Evolutionary conservation across 2,329 filamentous ascomycete species (phyloP), one percentile per base, ranked within the genome.

Genomic region (Gyromitra esculenta): DNA sequence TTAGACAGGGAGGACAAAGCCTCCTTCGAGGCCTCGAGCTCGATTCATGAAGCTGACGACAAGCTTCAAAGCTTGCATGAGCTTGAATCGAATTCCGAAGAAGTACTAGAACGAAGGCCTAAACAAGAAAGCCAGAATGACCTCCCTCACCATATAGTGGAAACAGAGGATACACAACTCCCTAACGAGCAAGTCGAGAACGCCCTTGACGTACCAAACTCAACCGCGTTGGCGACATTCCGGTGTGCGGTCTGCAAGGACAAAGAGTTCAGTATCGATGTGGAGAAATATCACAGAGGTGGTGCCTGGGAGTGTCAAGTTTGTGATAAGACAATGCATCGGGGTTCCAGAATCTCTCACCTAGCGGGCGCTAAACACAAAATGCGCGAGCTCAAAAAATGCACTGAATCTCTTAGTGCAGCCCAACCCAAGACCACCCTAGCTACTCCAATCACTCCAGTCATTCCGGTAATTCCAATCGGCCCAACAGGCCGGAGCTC

Each of bases 281-380:
- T 5, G 21, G 21, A 25, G 15, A 15, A 39, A 25, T 41, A 37
- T 4, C 68, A 71, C 45, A 9, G 15, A 13, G 48, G 48, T 1
- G 13, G 21, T 2, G 7, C 48, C 3, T 71, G 68, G 68, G 37
- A 64, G 21, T 71, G 68, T 21, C 11, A 11, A 15, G 9, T 71
- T n/a, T 71, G 68, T 21, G 15, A 37, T 13, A 71, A 21, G 68
- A 45, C 11, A 11, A 71, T 71, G 35, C 68, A 71, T 43, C 5
- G 2, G 1, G 5, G 59, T 5, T 35, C 43, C 13, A 54, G 21
- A 21, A 2, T 1, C 5, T 43, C 35, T 21, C 68, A 71, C 21
- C 37, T 64, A 18, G 68, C 57, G 0, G 68, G 68, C 15, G 5
- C 2, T 6, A 56, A 21, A 15, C 68, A 71, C 45, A 18, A 18